Conservation (phyloP, 2,329 filamentous ascomycete genomes). For the Herpotrichia juniperi region DNA sequence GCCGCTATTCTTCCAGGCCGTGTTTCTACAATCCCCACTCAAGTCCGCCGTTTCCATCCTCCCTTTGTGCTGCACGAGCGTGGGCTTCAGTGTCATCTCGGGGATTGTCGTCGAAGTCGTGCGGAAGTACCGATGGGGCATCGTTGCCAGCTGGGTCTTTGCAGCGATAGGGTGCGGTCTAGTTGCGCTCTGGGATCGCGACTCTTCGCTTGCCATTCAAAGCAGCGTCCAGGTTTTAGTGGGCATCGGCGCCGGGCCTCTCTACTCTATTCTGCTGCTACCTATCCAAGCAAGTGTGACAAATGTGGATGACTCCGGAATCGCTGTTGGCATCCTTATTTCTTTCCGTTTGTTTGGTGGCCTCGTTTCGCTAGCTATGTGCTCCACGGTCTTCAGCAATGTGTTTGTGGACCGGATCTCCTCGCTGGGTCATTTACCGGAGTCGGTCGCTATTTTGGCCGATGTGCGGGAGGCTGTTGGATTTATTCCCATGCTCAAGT, state of each 20-base stretch:
- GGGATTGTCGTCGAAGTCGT: slow-evolving; percentile 2
- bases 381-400: slow-evolving; percentile 44
- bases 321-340: slow-evolving; percentile 42
- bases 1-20: slow-evolving; percentile 70
- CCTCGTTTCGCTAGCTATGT: slow-evolving; percentile 45
- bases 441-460: background rate
- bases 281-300: slow-evolving; percentile 44
- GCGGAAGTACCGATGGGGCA: slow-evolving; percentile 3
- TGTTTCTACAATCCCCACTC: slow-evolving; percentile 34
- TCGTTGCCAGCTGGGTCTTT: slow-evolving; percentile 3
- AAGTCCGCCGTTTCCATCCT: slow-evolving; percentile 30
- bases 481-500: slow-evolving; percentile 3
- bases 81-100: background rate
- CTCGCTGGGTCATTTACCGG: background rate
- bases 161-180: slow-evolving; percentile 2
- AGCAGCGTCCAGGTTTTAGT: slow-evolving; percentile 10
- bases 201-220: background rate
- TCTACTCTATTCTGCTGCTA: slow-evolving; percentile 21
- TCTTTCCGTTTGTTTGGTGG: slow-evolving; percentile 47
- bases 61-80: background rate
- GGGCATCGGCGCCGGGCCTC: slow-evolving; percentile 14
- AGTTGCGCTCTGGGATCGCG: slow-evolving; percentile 1
- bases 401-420: slow-evolving; percentile 24
- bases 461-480: slow-evolving; percentile 3
- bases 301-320: slow-evolving; percentile 42